phyloP scores from a whole-genome alignment of 768 basidiomycete genomes.

The Pleurotus ostreatus region DNA sequence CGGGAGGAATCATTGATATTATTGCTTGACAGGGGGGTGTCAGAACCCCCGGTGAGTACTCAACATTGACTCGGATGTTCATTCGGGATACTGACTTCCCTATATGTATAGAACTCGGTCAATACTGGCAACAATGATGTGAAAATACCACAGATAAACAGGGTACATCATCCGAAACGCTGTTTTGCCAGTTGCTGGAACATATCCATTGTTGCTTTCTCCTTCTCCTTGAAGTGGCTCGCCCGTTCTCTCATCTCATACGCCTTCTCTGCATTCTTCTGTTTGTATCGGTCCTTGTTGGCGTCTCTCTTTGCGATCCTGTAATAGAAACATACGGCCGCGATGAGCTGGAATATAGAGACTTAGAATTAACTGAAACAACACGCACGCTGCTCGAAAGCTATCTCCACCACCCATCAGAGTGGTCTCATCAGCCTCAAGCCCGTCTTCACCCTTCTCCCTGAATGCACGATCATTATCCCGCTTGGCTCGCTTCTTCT shows the following conservation, averaged over 20 bases:
- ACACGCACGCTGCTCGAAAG: slow-evolving; percentile 70
- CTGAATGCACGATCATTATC: slow-evolving; percentile 69
- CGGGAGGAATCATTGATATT: neutral
- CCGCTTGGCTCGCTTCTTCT: slow-evolving; percentile 76
- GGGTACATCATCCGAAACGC: slow-evolving; percentile 60
- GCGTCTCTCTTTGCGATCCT: slow-evolving; percentile 78
- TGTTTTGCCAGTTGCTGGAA: slow-evolving; percentile 90
- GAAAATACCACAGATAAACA: too few relatives aligned
- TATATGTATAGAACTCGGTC: neutral
- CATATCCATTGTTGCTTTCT: slow-evolving; percentile 95
- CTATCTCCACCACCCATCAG: slow-evolving; percentile 82
- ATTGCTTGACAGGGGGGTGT: neutral
- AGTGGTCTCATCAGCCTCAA: slow-evolving; percentile 75
- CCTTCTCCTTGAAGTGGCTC: slow-evolving; percentile 66
- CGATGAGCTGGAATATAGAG: slow-evolving; percentile 2
- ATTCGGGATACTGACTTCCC: neutral
- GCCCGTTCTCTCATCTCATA: slow-evolving; percentile 58
- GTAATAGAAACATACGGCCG: slow-evolving; percentile 8
- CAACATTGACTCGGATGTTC: neutral
- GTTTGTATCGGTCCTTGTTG: slow-evolving; percentile 57
- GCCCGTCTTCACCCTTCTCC: slow-evolving; percentile 73
- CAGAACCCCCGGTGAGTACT: neutral
- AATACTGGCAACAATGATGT: too few relatives aligned
- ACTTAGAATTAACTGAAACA: neutral
- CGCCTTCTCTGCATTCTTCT: slow-evolving; percentile 53